phyloP scores from a whole-genome alignment of 192 early-diverging fungal species.

The Pilaira anomala region DNA sequence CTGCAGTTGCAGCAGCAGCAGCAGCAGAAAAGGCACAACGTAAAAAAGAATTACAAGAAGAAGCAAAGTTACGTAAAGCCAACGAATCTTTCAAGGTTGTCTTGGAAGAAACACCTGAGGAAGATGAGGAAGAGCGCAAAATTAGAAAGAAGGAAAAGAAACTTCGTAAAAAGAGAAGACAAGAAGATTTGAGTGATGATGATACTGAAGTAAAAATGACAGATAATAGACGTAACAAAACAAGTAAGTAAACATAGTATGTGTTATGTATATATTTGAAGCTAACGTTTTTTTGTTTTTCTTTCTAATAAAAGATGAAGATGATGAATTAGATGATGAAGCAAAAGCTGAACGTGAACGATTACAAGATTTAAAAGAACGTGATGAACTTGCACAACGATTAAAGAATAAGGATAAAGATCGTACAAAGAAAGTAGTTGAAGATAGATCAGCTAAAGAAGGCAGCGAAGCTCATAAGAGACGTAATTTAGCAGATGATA shows the following conservation, averaged over 20 bases:
- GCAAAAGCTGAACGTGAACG: conserved; percentile 51
- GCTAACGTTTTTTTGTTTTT: conserved; percentile 3
- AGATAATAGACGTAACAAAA: conserved; percentile 14
- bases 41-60: conserved; percentile 62
- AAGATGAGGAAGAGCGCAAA: conserved; percentile 47
- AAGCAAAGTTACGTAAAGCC: conserved; percentile 39
- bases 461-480: conserved; percentile 65
- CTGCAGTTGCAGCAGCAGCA: conserved; percentile 25
- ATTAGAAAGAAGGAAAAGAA: conserved; percentile 42
- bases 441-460: conserved; percentile 64
- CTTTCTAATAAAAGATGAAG: conserved; percentile 27
- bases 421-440: conserved; percentile 72
- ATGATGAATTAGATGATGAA: conserved; percentile 46
- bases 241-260: conserved; percentile 4
- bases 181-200: conserved; percentile 29
- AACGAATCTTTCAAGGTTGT: conserved; percentile 34
- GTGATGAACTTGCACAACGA: conserved; percentile 86
- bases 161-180: conserved; percentile 47
- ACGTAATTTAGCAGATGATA: conserved; percentile 81
- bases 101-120: conserved; percentile 40
- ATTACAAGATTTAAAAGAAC: conserved; percentile 73
- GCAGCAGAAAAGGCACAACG: conserved; percentile 41
- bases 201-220: conserved; percentile 31
- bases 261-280: background rate
- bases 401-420: conserved; percentile 80